These are phyloP conservation scores for Aphanomyces euteiches DNA, from an alignment of 352 stramenopile species.

Conservation along the genomic window DNA sequence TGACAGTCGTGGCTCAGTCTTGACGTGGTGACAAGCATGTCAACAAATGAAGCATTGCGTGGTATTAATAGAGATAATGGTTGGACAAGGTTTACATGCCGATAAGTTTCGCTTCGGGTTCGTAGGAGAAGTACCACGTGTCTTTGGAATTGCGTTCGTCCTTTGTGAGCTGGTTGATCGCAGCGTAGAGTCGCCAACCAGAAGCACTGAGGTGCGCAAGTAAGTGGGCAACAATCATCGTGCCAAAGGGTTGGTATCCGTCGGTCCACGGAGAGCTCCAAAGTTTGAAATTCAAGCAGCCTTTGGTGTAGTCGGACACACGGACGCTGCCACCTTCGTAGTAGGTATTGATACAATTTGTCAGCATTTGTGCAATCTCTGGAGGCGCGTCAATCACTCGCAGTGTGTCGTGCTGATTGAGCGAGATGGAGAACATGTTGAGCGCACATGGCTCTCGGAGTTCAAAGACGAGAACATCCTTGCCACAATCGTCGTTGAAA, in stretches of 20 bases:
- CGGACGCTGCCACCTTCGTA: constrained; percentile 11
- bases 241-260: not conserved
- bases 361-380: not conserved
- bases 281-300: constrained; percentile 12
- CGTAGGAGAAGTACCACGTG: constrained; percentile 8
- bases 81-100: too few relatives aligned
- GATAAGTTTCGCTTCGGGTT: not conserved
- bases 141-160: constrained; percentile 5
- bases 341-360: not conserved
- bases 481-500: not conserved
- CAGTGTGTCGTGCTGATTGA: constrained; percentile 14
- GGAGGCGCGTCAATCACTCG: constrained; percentile 6
- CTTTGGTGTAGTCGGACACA: constrained; percentile 9
- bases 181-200: not conserved
- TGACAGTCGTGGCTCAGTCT: too few relatives aligned
- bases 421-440: constrained; percentile 1
- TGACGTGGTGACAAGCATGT: too few relatives aligned
- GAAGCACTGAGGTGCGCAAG: not conserved
- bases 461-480: constrained; percentile 10
- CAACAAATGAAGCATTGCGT: too few relatives aligned
- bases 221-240: not conserved
- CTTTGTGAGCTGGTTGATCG: not conserved
- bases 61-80: too few relatives aligned
- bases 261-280: not conserved
- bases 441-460: not conserved